Evolutionary conservation across 805 yeast genomes (phyloP), one percentile per base, ranked within the genome.

Genomic region (Wickerhamomyces bovis): DNA sequence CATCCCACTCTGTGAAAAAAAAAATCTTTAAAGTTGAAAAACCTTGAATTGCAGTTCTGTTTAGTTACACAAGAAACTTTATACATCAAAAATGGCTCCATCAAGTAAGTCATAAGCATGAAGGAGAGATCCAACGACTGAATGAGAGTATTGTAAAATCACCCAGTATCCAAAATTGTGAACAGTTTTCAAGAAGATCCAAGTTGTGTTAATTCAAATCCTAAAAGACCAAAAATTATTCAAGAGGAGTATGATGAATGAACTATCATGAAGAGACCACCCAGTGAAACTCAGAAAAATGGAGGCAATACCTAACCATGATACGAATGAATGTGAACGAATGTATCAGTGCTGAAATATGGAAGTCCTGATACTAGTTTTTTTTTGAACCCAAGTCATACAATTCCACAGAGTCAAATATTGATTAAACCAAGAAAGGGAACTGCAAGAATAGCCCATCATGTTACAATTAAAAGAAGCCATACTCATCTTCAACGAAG

Each of bases 81-180:
- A 49, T 39, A 44, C 44, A 49, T 35, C 42, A 49, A 64, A 62
- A 69, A 70, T 70, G 75, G 75, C 75, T 68, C 73, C 74, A 70
- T 70, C 73, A 61, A 66, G 72, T 68, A 67, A 67, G 72, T 67
- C 38, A 41, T 23, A 10, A 18, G 15, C 26, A 22, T n/a, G 12
- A 30, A 31, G 36, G 21, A 42, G 23, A 26, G 39, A 16, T 8
- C 36, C 20, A 33, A 33, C 20, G 20, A 33, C 20, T 16, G 36
- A 33, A 28, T 28, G 31, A 33, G 36, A 33, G 20, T 33, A 18
- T 33, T 33, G 31, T 28, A n/a, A 28, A 28, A 28, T 13, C 11
- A 28, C 31, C 31, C n/a, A 28, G 31, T 13, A 7, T 28, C 31
- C 15, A 28, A 28, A 28, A 28, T 28, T 11, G 7, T 28, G 3